These are phyloP conservation scores for Leishmania turanica DNA, from an alignment of 208 protist genomes.

Conservation along the genomic window DNA sequence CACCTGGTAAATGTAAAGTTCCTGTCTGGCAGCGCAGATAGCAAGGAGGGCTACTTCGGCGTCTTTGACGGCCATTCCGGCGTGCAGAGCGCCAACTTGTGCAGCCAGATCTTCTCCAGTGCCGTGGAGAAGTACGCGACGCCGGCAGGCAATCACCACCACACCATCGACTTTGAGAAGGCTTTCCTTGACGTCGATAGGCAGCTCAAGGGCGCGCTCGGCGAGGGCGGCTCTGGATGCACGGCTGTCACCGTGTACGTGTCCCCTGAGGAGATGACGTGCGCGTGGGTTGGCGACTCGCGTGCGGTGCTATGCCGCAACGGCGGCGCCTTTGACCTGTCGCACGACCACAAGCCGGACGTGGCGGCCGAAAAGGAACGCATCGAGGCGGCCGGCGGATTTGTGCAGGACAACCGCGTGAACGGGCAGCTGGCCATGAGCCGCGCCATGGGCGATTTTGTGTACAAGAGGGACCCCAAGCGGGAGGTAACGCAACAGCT, in stretches of 20 bases:
- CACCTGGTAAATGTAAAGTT: conserved; percentile 74
- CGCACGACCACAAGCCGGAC: conserved; percentile 93
- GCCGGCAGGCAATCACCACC: conserved; percentile 14
- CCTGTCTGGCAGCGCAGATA: conserved; percentile 27
- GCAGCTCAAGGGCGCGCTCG: conserved; percentile 32
- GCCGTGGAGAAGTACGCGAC: conserved; percentile 37
- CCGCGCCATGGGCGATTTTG: conserved; percentile 94
- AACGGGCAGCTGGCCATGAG: conserved; percentile 95
- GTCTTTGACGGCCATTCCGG: conserved; percentile 92
- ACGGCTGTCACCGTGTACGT: conserved; percentile 78
- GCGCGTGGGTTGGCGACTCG: conserved; percentile 93
- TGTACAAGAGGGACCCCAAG: conserved; percentile 81
- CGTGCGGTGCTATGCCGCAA: conserved; percentile 85
- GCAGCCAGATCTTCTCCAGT: conserved; percentile 40
- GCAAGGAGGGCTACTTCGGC: conserved; percentile 69
- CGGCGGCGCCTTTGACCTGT: conserved; percentile 76
- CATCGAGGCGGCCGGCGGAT: conserved; percentile 85
- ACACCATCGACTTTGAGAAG: conserved; percentile 60
- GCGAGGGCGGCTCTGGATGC: conserved; percentile 59
- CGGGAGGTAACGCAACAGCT: conserved; percentile 59
- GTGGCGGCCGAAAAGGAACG: conserved; percentile 66
- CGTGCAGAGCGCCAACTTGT: conserved; percentile 43
- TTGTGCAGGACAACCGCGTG: conserved; percentile 92
- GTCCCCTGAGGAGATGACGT: conserved; percentile 74
- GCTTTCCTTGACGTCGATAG: conserved; percentile 77